A percentile compares a stretch with the other conserved stretches of the same genome.
phyloP scores from a whole-genome alignment of 2,329 filamentous ascomycete genomes.

The Epichloe elymi region DNA sequence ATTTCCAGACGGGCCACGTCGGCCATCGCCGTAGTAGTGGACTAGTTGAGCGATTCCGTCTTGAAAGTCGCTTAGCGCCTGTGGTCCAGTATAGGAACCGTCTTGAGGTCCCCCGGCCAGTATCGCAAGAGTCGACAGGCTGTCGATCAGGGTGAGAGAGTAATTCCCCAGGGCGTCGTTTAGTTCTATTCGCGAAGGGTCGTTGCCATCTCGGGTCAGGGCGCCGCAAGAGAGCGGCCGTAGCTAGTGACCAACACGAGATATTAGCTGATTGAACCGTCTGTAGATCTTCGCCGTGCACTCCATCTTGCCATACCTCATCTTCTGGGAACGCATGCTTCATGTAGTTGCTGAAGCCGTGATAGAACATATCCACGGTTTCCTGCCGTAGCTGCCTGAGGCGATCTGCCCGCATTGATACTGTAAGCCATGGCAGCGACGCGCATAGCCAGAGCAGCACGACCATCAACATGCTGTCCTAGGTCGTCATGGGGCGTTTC shows the following conservation, averaged over 20 bases:
- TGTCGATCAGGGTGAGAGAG: conserved; percentile 89
- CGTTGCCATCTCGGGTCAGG: conserved; percentile 67
- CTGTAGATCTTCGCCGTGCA: not conserved
- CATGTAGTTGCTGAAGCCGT: conserved; percentile 95
- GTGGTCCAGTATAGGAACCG: conserved; percentile 22
- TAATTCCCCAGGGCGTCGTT: conserved; percentile 98
- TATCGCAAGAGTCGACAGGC: conserved; percentile 84
- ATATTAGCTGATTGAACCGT: conserved; percentile 1
- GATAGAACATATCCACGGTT: conserved; percentile 78
- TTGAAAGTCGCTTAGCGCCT: conserved; percentile 63
- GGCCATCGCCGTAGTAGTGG: conserved; percentile 75
- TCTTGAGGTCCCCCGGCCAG: conserved; percentile 57
- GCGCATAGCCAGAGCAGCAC: conserved; percentile 14
- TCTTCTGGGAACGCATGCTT: conserved; percentile 88
- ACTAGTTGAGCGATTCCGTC: conserved; percentile 65
- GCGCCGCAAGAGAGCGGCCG: conserved; percentile 76
- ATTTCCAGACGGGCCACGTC: conserved; percentile 49
- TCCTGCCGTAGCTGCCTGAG: conserved; percentile 44
- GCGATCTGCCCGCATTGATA: conserved; percentile 42
- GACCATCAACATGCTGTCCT: conserved; percentile 17
- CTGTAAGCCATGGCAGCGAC: conserved; percentile 28
- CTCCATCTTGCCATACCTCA: conserved; percentile 38
- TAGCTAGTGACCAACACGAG: conserved; percentile 34
- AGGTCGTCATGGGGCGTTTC: not conserved
- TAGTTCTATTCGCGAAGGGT: conserved; percentile 69